Evolutionary conservation across 192 early-diverging fungal species (phyloP), one percentile per base, ranked within the genome.

Genomic region (Rhizophagus sp.): DNA sequence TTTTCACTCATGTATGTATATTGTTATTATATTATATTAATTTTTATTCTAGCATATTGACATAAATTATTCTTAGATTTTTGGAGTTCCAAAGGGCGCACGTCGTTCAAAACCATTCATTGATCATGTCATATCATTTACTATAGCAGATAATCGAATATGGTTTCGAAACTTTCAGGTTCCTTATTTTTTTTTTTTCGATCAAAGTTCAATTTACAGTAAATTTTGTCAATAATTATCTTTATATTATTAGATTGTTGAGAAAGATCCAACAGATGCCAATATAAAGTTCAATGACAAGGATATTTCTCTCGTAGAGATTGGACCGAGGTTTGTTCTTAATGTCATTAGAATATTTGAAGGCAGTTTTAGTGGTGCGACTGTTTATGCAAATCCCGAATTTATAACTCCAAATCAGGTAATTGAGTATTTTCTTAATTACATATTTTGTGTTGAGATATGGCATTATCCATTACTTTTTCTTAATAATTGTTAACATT

Each of bases 111-210:
- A 99, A 85, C 98, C 98, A 62, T 99, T 99, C 83, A 87, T 97
- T 75, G 98, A 99, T 85, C 98, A 98, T 74, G 94, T 99, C 24
- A 85, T 98, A 75, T 90, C 90, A 10, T 97, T 97, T 82, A 92
- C 93, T 52, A 91, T 96, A 70, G 94, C 92, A 65, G 96, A 96
- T 79, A 90, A 93, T 83, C 88, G 93, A 71, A 92, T 99, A 57
- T 99, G 95, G 95, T 96, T 98, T 88, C 89, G 98, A 80, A 99
- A 99, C 85, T 99, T 92, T 84, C 97, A 99, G 84, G 90, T 94
- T 76, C 47, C 34, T 73, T 63, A 33, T 2, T 19, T 25, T 71
- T 22, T 50, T 4, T 27, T 66, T 44, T 3, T n/a, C n/a, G 17
- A 57, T 27, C 4, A 61, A 19, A 30, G 24, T 44, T 19, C 82